Evolutionary conservation across 352 stramenopile genomes (phyloP).

Genomic region (Peronosclerospora sorghi): DNA sequence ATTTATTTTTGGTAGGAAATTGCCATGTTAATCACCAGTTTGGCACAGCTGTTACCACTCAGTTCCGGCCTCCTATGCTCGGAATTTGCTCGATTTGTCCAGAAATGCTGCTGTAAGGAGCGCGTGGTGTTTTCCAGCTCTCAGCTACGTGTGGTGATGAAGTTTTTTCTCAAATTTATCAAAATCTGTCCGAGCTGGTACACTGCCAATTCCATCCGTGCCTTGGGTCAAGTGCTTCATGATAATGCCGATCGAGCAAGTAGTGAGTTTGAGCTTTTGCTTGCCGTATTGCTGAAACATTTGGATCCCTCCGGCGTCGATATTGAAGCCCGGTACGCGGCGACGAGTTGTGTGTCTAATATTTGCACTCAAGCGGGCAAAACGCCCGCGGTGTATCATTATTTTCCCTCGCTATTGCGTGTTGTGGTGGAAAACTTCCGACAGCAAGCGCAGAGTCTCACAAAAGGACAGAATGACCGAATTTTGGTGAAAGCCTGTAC

Average conservation of each 20-base stretch:
- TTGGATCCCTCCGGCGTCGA: conserved; percentile 70
- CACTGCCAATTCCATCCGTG: conserved; percentile 51
- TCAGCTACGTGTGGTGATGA: conserved; percentile 49
- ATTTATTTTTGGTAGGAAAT: conserved; percentile 28
- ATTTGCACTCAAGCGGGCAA: conserved; percentile 63
- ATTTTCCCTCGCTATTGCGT: conserved; percentile 61
- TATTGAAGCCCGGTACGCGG: conserved; percentile 75
- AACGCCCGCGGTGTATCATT: conserved; percentile 53
- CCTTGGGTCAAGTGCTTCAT: conserved; percentile 60
- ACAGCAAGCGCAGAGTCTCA: conserved; percentile 58
- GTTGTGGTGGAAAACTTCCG: conserved; percentile 83
- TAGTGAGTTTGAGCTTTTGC: conserved; percentile 50
- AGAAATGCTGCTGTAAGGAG: conserved; percentile 68
- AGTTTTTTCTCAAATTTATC: conserved; percentile 69
- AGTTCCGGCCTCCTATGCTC: conserved; percentile 66
- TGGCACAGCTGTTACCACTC: conserved; percentile 50
- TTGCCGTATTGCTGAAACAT: conserved; percentile 57
- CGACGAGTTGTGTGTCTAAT: conserved; percentile 76
- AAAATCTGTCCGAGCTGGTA: conserved; percentile 69
- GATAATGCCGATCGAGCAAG: conserved; percentile 68
- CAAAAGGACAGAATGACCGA: conserved; percentile 50
- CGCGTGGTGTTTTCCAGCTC: conserved; percentile 47
- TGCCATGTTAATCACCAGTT: conserved; percentile 40
- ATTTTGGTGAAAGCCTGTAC: conserved; percentile 78
- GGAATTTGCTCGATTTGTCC: conserved; percentile 66